A percentile compares a stretch with the other conserved stretches of the same genome.
These are phyloP conservation scores for Candida gorgasii DNA, from an alignment of 805 yeast species.

Conservation along the genomic window DNA sequence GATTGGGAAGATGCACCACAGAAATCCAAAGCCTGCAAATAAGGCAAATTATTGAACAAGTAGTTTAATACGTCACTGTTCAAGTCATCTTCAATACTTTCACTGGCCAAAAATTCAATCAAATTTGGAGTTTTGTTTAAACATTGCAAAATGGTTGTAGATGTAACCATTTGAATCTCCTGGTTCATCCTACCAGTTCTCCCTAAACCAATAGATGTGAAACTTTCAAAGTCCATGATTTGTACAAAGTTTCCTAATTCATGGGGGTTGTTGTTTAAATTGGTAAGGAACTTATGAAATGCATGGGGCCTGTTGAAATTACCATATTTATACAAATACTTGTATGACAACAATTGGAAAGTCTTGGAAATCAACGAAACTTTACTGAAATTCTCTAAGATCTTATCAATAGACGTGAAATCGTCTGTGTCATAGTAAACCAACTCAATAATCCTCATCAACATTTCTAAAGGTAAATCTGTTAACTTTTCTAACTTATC, in stretches of 20 bases:
- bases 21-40: constrained; percentile 73
- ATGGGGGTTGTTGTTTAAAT: constrained; percentile 56
- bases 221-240: constrained; percentile 81
- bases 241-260: constrained; percentile 63
- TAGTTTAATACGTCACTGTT: constrained; percentile 55
- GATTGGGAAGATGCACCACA: constrained; percentile 78
- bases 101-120: constrained; percentile 78
- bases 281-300: constrained; percentile 66
- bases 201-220: constrained; percentile 87
- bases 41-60: constrained; percentile 54
- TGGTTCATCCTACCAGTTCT: constrained; percentile 87
- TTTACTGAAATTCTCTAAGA: constrained; percentile 50
- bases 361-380: constrained; percentile 57
- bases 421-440: constrained; percentile 53
- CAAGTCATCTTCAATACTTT: constrained; percentile 81
- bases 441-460: constrained; percentile 54
- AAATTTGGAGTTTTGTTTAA: constrained; percentile 64
- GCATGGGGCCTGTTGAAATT: constrained; percentile 78
- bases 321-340: constrained; percentile 64
- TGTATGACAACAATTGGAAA: constrained; percentile 56
- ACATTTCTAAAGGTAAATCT: constrained; percentile 56
- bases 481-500: constrained; percentile 16
- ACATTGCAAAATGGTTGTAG: constrained; percentile 65
- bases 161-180: constrained; percentile 88
- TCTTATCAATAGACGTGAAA: constrained; percentile 51